A percentile compares a stretch with the other conserved stretches of the same genome.
Conservation (phyloP, 139 green algal species). For the Choricystis sp. region DNA sequence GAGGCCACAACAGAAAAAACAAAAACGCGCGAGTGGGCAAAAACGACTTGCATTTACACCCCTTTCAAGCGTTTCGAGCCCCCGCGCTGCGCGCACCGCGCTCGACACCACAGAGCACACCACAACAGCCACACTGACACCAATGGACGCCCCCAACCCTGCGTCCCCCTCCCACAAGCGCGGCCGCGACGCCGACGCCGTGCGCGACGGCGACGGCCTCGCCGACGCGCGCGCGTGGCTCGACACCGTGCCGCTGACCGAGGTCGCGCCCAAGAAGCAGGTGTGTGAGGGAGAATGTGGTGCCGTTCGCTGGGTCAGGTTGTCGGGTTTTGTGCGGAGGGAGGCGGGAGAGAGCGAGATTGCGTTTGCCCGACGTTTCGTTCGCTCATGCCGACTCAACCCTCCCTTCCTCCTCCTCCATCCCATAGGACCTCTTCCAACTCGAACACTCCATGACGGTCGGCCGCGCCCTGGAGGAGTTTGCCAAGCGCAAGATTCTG, state of each 20-base stretch:
- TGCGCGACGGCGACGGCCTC: background rate
- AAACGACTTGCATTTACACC: too few relatives aligned
- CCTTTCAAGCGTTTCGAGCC: too few relatives aligned
- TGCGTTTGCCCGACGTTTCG: slow-evolving; percentile 1
- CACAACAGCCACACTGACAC: too few relatives aligned
- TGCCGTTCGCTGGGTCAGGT: too few relatives aligned
- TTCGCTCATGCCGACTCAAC: background rate
- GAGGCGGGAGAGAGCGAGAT: background rate
- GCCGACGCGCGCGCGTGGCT: background rate
- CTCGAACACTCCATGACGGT: slow-evolving; percentile 38
- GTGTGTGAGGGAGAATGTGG: too few relatives aligned
- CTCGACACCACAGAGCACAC: too few relatives aligned
- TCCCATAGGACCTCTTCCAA: slow-evolving; percentile 18
- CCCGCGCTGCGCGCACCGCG: too few relatives aligned
- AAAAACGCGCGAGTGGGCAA: too few relatives aligned
- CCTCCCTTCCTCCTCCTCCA: background rate
- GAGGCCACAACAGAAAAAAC: too few relatives aligned
- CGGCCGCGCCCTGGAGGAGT: slow-evolving; percentile 22
- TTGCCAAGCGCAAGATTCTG: background rate
- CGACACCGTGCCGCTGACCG: background rate
- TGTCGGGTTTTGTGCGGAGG: background rate
- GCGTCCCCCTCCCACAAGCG: background rate
- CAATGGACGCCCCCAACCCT: background rate
- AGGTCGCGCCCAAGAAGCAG: background rate
- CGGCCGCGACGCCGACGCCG: background rate